Evolutionary conservation across 129 eudicot genomes (phyloP), one percentile per base, ranked within the genome.

Genomic region (Lactuca sativa): DNA sequence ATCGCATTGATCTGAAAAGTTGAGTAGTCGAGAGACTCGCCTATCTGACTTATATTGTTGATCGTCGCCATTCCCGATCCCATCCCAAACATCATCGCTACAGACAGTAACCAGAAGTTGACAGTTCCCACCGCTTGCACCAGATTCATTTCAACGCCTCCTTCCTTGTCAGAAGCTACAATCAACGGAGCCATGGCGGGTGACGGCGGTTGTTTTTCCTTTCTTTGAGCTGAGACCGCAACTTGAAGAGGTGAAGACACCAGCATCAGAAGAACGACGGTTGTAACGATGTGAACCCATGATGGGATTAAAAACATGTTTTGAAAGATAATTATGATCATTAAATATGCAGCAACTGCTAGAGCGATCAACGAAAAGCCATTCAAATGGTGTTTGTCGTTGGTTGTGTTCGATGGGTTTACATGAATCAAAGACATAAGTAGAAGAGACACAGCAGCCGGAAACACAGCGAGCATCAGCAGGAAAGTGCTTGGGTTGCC

Each of bases 31-130:
- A 89, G 84, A 1, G 99, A 90, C 69, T 90, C 85, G 2, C 97
- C 99, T 0, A 90, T 69, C 59, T 93, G 99, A 74, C 87, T 78
- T 10, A 90, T 85, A 67, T 90, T 93, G 74, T 93, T 93, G 47
- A 85, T 83, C 9, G 99, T 93, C n/a, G 99, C 93, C 52, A 78
- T 49, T 14, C 95, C 99, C 14, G 99, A 93, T 30, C 99, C 99
- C 89, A 93, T 80, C 18, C 87, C 97, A 69, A 85, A 93, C 15
- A 88, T 47, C 90, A 90, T 85, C 1, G 95, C 83, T 8, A 87
- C 37, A 59, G 87, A 93, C 72, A 93, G 47, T 9, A 93, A 64
- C 99, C 99, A 93, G 73, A 93, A 93, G 74, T 87, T 80, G 30
- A 90, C 13, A 7, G 83, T 85, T 4, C 80, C 0, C 78, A 83